Conservation (phyloP, 495 filamentous ascomycete genomes). For the Trichoderma reesei region DNA sequence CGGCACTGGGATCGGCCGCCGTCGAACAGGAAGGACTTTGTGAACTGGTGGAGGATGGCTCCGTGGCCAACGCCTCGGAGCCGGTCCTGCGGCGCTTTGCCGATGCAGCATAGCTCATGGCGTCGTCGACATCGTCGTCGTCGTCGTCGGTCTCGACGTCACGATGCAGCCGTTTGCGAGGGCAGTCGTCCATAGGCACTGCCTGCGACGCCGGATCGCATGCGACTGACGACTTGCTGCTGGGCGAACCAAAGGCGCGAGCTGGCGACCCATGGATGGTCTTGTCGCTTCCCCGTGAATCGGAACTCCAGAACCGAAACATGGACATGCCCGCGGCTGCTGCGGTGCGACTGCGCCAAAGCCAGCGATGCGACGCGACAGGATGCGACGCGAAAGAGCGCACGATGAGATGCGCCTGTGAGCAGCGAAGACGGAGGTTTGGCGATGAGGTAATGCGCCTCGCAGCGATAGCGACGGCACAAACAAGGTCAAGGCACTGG, state of each 20-base stretch:
- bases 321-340: conserved; percentile 27
- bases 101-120: neutral
- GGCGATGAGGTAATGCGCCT: neutral
- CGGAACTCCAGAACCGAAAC: conserved; percentile 43
- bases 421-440: neutral
- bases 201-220: conserved; percentile 24
- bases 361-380: neutral
- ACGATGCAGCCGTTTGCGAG: neutral
- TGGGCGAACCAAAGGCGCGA: conserved; percentile 7
- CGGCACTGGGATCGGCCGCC: conserved; percentile 13
- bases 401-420: neutral
- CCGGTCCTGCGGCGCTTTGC: neutral
- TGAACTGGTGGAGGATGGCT: neutral
- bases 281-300: conserved; percentile 39
- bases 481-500: conserved; percentile 2
- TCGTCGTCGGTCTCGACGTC: neutral
- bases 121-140: neutral
- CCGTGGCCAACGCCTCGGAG: neutral
- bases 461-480: neutral
- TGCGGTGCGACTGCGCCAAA: neutral
- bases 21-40: conserved; percentile 12
- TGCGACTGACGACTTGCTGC: conserved; percentile 21
- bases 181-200: conserved; percentile 2
- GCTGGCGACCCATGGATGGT: conserved; percentile 21
- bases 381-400: conserved; percentile 2